Base-by-base conservation (phyloP, 257 asterid species). In the Anisodus tanguticus region DNA sequence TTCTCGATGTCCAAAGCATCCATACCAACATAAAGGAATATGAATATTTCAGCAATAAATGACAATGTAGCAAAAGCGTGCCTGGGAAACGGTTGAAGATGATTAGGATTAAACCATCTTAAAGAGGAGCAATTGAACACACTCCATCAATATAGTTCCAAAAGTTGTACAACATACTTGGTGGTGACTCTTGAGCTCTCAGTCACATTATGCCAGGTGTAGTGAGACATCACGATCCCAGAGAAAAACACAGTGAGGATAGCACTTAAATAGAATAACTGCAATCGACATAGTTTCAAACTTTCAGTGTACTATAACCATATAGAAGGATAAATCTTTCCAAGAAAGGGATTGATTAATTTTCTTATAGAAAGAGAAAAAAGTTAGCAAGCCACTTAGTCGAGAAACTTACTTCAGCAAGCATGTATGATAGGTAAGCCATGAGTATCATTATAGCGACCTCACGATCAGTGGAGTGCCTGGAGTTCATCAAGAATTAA, bases 391-490 rank as follows among this genome's bases (percentile, higher is more conserved):
- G 47, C 45, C n/a, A 49, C 63, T 12, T 47, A 12, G 12, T 76
- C 13, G 5, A 69, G 84, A 87, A 70, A 91, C 98, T 90, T 91
- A 97, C 99, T 88, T 97, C 99, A 80, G 99, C 91, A 82, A 95
- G 87, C 98, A 97, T 92, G 88, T 97, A 97, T 8, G 99, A 97
- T 78, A 97, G 95, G 88, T 97, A 97, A 58, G 99, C 98, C 98
- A 97, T 93, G 79, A 95, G 97, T 89, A 97, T 93, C 99, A 97
- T 95, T 86, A 97, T 89, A 79, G 99, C 99, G 79, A 97, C 96
- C 92, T 97, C 99, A 57, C 98, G 99, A 86, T 97, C 98, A 78
- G 99, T 97, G 63, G 98, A 95, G 87, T 97, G 99, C 91, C 99
- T 97, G 93, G 71, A 87, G 82, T 80, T 78, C 70, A 89, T 82